Percentiles rank a stretch among this genome's conserved stretches.
phyloP scores from a whole-genome alignment of 2,329 filamentous ascomycete genomes.

The Arthrobotrys conoides region DNA sequence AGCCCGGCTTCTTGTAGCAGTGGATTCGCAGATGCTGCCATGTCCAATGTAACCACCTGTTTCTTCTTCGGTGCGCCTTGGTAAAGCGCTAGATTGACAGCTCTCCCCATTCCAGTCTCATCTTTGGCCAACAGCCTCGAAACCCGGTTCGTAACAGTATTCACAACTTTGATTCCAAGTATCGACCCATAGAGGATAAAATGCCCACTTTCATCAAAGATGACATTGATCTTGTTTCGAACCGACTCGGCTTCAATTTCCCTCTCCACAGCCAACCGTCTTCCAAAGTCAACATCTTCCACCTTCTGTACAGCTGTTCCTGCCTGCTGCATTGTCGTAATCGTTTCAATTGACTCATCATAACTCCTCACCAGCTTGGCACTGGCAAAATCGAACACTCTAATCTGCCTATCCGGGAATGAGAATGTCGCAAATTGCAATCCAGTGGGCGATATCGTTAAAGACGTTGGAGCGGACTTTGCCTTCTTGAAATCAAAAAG shows the following conservation, averaged over 20 bases:
- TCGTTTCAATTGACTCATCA: conserved; percentile 90
- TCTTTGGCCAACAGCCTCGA: conserved; percentile 92
- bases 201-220: conserved; percentile 95
- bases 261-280: conserved; percentile 85
- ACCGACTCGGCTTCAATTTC: conserved; percentile 82
- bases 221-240: conserved; percentile 79
- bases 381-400: conserved; percentile 91
- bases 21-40: conserved; percentile 96
- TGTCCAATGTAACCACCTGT: conserved; percentile 90
- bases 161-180: conserved; percentile 92
- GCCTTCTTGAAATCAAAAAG: conserved; percentile 98
- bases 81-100: conserved; percentile 86
- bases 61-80: conserved; percentile 97
- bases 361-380: conserved; percentile 93
- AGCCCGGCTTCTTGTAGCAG: conserved; percentile 91
- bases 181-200: conserved; percentile 96
- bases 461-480: conserved; percentile 84
- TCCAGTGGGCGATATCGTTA: conserved; percentile 88
- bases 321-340: conserved; percentile 96
- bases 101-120: conserved; percentile 79
- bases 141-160: conserved; percentile 92
- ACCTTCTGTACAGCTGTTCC: conserved; percentile 84
- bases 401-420: conserved; percentile 91
- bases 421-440: conserved; percentile 90
- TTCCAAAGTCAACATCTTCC: conserved; percentile 91